phyloP scores from a whole-genome alignment of 2,329 filamentous ascomycete genomes.

The Claviceps monticola region DNA sequence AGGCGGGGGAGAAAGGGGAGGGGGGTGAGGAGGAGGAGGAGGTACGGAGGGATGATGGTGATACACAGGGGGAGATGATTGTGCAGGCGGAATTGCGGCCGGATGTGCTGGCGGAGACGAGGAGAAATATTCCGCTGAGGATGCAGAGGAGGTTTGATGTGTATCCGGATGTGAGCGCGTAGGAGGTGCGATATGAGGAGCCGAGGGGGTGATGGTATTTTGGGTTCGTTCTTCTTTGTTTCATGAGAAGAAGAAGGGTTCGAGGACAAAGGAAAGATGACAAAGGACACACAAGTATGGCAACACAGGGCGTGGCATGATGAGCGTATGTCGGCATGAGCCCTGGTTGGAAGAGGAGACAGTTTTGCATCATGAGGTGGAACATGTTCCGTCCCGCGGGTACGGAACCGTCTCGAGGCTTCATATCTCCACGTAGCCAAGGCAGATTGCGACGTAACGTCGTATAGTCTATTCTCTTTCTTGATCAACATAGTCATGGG shows the following conservation, averaged over 20 bases:
- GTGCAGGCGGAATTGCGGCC: constrained; percentile 59
- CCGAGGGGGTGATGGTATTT: constrained; percentile 4
- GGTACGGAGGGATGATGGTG: constrained; percentile 60
- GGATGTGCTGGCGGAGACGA: constrained; percentile 56
- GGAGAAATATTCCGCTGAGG: constrained; percentile 73
- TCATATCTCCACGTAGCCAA: too few relatives aligned
- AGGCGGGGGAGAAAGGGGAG: constrained; percentile 43
- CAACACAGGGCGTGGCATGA: too few relatives aligned
- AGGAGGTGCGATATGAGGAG: constrained; percentile 27
- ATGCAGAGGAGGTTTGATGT: constrained; percentile 86
- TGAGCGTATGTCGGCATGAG: too few relatives aligned
- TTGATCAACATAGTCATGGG: too few relatives aligned
- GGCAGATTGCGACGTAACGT: too few relatives aligned
- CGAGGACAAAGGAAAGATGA: not conserved
- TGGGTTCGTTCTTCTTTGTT: not conserved
- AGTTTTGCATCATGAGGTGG: too few relatives aligned
- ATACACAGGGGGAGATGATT: constrained; percentile 67
- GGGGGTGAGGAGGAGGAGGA: constrained; percentile 72
- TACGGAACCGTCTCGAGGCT: too few relatives aligned
- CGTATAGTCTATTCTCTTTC: too few relatives aligned
- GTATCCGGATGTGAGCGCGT: constrained; percentile 75
- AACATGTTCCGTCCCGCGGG: too few relatives aligned
- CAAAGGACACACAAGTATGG: too few relatives aligned
- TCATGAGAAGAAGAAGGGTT: not conserved
- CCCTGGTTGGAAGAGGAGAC: too few relatives aligned